These are phyloP conservation scores for Oryza nivara DNA, from an alignment of 176 grass and related monocot species.

Conservation along the genomic window DNA sequence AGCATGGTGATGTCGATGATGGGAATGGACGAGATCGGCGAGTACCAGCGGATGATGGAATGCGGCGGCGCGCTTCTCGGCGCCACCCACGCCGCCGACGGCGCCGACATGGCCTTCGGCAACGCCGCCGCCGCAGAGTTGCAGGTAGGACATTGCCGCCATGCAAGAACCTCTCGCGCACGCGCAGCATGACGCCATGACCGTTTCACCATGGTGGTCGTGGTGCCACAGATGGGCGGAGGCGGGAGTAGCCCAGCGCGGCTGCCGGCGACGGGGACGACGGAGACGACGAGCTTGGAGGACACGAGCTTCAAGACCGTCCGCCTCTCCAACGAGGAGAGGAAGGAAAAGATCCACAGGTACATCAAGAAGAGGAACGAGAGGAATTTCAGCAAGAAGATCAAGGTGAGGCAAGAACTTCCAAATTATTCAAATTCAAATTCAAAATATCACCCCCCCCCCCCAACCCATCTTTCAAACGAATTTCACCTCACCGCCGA, in stretches of 20 bases:
- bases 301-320: conserved; percentile 73
- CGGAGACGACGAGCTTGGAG: conserved; percentile 53
- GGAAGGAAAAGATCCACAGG: conserved; percentile 90
- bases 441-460: not conserved
- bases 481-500: not conserved
- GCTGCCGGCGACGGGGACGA: conserved; percentile 28
- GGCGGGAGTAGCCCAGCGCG: conserved; percentile 35
- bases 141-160: conserved; percentile 58
- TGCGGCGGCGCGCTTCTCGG: conserved; percentile 36
- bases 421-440: not conserved
- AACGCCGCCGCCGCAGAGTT: conserved; percentile 47
- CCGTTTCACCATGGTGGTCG: conserved; percentile 36
- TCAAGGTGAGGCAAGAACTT: conserved; percentile 67
- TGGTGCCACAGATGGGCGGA: conserved; percentile 48
- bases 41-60: conserved; percentile 73
- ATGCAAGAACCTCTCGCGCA: not conserved
- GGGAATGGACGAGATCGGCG: conserved; percentile 55
- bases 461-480: no score
- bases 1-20: conserved; percentile 58
- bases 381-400: conserved; percentile 98
- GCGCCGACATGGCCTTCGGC: conserved; percentile 47
- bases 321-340: conserved; percentile 68
- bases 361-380: conserved; percentile 97
- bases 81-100: not conserved
- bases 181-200: conserved; percentile 2